Evolutionary conservation across 202 grass and related monocot species (phyloP).

Genomic region (Panicum hallii): DNA sequence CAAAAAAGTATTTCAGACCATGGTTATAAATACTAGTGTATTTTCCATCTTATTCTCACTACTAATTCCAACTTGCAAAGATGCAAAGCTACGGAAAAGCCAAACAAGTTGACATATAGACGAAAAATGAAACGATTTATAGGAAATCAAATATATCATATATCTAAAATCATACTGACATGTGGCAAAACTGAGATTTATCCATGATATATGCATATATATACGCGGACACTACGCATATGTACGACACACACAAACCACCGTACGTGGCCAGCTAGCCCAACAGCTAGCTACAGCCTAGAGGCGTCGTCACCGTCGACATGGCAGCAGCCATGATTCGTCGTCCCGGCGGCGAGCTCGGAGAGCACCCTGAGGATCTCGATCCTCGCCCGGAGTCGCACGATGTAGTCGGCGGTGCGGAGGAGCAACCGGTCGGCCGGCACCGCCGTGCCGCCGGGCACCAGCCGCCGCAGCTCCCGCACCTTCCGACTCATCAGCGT

Average conservation of each 20-base stretch:
- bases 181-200: neutral
- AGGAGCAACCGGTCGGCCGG: conserved; percentile 71
- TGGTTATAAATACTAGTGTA: too few species aligned
- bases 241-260: neutral
- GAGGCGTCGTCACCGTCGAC: neutral
- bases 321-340: conserved; percentile 9
- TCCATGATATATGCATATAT: neutral
- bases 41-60: too few species aligned
- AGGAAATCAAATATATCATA: too few species aligned
- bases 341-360: conserved; percentile 50
- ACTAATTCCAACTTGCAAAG: too few species aligned
- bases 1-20: too few species aligned
- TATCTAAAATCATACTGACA: too few species aligned
- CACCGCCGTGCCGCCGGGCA: conserved; percentile 58
- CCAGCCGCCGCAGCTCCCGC: conserved; percentile 82
- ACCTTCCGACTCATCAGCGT: conserved; percentile 58
- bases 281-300: neutral
- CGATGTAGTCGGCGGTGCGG: conserved; percentile 83
- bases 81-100: too few species aligned
- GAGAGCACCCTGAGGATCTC: conserved; percentile 74
- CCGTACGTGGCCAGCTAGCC: neutral
- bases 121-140: too few species aligned
- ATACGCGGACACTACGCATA: neutral
- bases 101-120: too few species aligned
- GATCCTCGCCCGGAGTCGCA: conserved; percentile 61